A percentile compares a stretch with the other conserved stretches of the same genome.
Evolutionary conservation across 306 rosid species (phyloP).

Genomic region (Urtica urens): DNA sequence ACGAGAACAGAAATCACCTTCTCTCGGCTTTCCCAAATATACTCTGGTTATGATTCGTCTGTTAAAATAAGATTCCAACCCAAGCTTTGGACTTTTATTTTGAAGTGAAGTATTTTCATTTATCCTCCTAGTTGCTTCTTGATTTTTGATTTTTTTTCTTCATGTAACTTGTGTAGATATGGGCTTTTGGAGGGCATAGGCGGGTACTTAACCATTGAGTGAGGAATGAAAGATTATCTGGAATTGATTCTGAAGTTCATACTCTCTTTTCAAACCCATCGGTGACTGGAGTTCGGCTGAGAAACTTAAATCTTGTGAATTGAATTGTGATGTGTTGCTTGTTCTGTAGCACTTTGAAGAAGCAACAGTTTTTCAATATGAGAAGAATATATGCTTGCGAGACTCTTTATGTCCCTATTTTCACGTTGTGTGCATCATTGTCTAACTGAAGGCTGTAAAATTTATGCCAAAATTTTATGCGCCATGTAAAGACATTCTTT

Average conservation of each 20-base stretch:
- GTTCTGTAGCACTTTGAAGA: constrained; percentile 18
- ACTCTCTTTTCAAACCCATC: constrained; percentile 1
- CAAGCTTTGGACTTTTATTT: constrained; percentile 2
- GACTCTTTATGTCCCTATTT: not conserved
- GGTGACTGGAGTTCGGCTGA: constrained; percentile 15
- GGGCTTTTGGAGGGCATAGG: constrained; percentile 59
- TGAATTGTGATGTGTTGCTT: constrained; percentile 13
- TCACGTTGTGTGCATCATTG: too few relatives aligned
- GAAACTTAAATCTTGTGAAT: constrained; percentile 9
- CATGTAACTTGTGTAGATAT: constrained; percentile 27
- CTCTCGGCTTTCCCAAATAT: too few relatives aligned
- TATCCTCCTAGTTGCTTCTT: not conserved
- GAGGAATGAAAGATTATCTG: not conserved
- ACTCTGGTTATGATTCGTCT: too few relatives aligned
- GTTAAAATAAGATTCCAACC: too few relatives aligned
- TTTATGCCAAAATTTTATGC: too few relatives aligned
- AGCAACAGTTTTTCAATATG: constrained; percentile 2
- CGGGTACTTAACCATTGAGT: constrained; percentile 21
- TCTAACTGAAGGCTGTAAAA: too few relatives aligned
- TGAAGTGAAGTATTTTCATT: not conserved
- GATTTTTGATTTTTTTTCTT: not conserved
- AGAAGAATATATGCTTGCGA: constrained; percentile 9
- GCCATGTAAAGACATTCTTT: too few relatives aligned
- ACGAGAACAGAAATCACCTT: not conserved
- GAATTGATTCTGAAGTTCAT: constrained; percentile 1